Conservation (phyloP, 139 green algal species). For the Chlorella sp. region DNA sequence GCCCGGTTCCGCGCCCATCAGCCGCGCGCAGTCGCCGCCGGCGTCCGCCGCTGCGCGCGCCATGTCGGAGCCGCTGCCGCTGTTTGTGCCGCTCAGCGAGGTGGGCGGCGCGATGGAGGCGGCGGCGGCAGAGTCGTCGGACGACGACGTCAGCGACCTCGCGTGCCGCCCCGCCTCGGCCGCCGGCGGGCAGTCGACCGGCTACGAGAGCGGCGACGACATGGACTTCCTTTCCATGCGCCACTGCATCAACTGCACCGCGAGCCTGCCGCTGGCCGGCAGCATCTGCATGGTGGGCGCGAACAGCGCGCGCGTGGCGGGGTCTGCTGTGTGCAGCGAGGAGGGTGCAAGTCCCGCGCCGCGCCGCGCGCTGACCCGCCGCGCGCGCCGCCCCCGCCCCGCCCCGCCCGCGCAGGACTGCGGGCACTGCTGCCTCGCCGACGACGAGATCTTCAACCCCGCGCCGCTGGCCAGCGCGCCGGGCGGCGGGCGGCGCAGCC, state of each 20-base stretch:
- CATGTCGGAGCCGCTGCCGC: too few species aligned
- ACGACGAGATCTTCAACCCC: conserved; percentile 3
- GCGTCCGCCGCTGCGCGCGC: too few species aligned
- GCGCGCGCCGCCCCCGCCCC: not conserved
- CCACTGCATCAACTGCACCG: conserved; percentile 56
- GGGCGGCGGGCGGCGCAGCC: not conserved
- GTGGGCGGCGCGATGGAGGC: not conserved
- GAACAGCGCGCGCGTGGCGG: too few species aligned
- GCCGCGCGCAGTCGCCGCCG: too few species aligned
- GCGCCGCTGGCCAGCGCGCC: not conserved
- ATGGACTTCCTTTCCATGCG: conserved; percentile 29
- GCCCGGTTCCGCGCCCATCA: too few species aligned
- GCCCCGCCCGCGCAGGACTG: not conserved
- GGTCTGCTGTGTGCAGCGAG: too few species aligned
- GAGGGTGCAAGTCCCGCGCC: too few species aligned
- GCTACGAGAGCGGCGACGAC: too few species aligned
- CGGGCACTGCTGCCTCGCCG: conserved; percentile 12
- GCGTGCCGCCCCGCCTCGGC: conserved; percentile 1
- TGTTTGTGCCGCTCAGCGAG: conserved; percentile 24
- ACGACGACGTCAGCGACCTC: too few species aligned
- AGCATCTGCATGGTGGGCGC: too few species aligned
- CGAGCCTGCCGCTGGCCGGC: too few species aligned
- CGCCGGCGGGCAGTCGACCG: not conserved
- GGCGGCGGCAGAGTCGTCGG: too few species aligned
- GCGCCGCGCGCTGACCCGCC: not conserved